Evolutionary conservation across 2,329 filamentous ascomycete genomes (phyloP), one percentile per base, ranked within the genome.

Genomic region (Xylaria digitata): DNA sequence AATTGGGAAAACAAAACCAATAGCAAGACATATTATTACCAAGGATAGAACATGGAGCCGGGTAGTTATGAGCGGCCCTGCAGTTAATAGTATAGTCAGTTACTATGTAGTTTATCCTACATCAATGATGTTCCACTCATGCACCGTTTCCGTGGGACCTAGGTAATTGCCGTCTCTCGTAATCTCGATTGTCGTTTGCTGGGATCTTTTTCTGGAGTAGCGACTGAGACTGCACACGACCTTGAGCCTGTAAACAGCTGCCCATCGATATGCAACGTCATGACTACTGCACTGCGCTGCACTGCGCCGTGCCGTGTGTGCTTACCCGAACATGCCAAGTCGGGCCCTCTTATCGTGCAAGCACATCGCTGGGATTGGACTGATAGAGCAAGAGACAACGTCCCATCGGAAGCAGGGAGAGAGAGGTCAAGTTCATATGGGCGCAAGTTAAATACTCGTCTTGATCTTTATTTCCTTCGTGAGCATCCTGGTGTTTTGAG

Each of bases 381-480:
- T 34, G 45, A 6, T 13, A 23, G 45, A 34, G 19, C 32, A 15
- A 37, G n/a, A 49, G 45, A 43, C 43, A 45, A 32, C 17, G 13
- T 21, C 15, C 54, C 8, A 7, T 52, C 52, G 45, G 34, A 43
- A 45, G 53, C 23, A 58, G 17, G 11, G 48, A 26, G 26, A 26
- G 26, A 26, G 8, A 37, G 19, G 8, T 40, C 56, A 43, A 34
- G 5, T 19, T 11, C 5, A 11, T 48, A 34, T 11, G 9, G 37
- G 37, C 11, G 11, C 37, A 40, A 13, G 37, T 61, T 61, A 61
- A 65, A 52, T 42, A 61, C 42, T 45, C 37, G 37, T 26, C 50
- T 8, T 15, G 32, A 32, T 56, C 56, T 56, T 46, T n/a, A 17
- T 34, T 42, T 32, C 26, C 23, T 23, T 43, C 21, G 34, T 13